Evolutionary conservation across 768 basidiomycete genomes (phyloP).

Genomic region (Trametes cingulata): DNA sequence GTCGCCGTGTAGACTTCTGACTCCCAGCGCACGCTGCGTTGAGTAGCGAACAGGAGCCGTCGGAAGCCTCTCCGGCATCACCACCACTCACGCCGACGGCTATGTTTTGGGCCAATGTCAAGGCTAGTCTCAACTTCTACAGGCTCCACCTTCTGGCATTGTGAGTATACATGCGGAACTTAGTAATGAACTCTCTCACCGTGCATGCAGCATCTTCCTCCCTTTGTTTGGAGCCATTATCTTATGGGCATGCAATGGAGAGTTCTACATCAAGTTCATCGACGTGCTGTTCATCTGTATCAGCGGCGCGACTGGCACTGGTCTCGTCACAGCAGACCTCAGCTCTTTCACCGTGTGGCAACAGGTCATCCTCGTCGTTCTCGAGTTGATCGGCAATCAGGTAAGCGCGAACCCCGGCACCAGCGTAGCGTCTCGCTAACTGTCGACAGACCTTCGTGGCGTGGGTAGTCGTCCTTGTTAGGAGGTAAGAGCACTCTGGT

Average conservation of each 20-base stretch:
- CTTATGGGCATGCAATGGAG: constrained; percentile 45
- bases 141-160: constrained; percentile 34
- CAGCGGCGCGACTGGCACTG: constrained; percentile 39
- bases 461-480: constrained; percentile 41
- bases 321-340: constrained; percentile 32
- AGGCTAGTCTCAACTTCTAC: constrained; percentile 34
- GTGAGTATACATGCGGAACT: constrained; percentile 16
- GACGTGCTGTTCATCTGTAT: constrained; percentile 42
- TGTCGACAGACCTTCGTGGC: constrained; percentile 35
- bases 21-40: no score
- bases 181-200: neutral
- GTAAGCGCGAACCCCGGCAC: constrained; percentile 7
- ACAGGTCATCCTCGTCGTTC: constrained; percentile 29
- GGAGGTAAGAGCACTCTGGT: constrained; percentile 26
- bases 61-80: neutral
- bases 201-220: constrained; percentile 25
- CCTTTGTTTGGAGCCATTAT: constrained; percentile 46
- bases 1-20: no score
- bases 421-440: neutral
- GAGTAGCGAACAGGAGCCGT: no score
- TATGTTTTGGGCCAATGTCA: constrained; percentile 6
- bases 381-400: constrained; percentile 30
- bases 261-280: constrained; percentile 35
- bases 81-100: neutral
- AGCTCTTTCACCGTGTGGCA: constrained; percentile 33